These are phyloP conservation scores for Coelastrella sp. DNA, from an alignment of 139 green algal genomes.

Conservation along the genomic window DNA sequence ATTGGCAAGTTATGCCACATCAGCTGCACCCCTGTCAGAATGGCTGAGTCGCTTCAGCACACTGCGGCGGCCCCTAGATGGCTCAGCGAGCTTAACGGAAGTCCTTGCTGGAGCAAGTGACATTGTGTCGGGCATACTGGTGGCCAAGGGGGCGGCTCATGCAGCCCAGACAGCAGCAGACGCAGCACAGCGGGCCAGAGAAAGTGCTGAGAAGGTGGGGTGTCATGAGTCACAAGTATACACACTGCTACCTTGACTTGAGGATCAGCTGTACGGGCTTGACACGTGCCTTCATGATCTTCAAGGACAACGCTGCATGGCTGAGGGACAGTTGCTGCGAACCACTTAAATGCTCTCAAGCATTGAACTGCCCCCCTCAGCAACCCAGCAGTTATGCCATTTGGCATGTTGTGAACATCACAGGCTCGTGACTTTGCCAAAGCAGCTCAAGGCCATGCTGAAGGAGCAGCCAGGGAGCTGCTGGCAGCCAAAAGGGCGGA, in stretches of 20 bases:
- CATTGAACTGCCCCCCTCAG: no score
- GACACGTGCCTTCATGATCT: no score
- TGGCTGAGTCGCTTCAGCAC: constrained; percentile 74
- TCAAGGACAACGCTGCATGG: no score
- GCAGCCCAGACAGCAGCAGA: constrained; percentile 57
- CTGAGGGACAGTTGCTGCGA: no score
- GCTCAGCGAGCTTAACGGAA: constrained; percentile 46
- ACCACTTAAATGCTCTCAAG: no score
- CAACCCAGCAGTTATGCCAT: no score
- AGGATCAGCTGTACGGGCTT: no score
- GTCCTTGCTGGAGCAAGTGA: constrained; percentile 61
- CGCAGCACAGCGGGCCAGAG: constrained; percentile 59
- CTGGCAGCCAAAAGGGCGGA: constrained; percentile 79
- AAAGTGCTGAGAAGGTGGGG: constrained; percentile 57
- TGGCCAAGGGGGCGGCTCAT: constrained; percentile 62
- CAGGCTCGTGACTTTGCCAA: constrained; percentile 64
- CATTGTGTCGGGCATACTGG: constrained; percentile 60
- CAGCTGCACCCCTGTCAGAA: constrained; percentile 2
- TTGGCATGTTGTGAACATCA: neutral
- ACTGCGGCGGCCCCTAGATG: constrained; percentile 65
- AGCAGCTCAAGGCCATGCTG: constrained; percentile 59
- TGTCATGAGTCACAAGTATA: neutral
- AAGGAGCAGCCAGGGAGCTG: constrained; percentile 74
- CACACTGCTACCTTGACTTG: no score
- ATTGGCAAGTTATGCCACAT: constrained; percentile 40